Conservation (phyloP, 116 monocot genomes). For the Papilionanthe hybrid region DNA sequence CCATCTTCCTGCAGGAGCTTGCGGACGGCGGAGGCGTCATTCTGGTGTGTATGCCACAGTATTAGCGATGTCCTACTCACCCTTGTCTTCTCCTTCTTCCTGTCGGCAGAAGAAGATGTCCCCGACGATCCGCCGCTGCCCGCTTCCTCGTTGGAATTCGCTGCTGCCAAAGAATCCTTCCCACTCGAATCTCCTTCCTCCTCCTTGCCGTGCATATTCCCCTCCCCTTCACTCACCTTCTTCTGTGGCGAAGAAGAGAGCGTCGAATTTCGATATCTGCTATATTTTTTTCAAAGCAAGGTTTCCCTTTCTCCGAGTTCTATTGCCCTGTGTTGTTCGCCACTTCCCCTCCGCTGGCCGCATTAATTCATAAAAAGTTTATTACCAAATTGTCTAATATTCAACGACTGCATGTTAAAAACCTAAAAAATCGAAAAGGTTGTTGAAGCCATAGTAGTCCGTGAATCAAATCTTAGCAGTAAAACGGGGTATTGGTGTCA, state of each 20-base stretch:
- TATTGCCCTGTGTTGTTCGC: no score
- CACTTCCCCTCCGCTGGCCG: no score
- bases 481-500: no score
- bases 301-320: no score
- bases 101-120: constrained; percentile 7
- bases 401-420: no score
- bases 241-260: background rate
- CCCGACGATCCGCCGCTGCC: constrained; percentile 30
- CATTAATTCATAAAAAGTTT: no score
- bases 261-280: background rate
- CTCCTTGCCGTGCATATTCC: background rate
- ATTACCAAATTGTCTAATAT: no score
- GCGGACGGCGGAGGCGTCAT: constrained; percentile 63
- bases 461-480: no score
- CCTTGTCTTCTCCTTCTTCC: constrained; percentile 62
- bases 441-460: no score
- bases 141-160: constrained; percentile 6
- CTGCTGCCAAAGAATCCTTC: background rate
- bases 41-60: constrained; percentile 96
- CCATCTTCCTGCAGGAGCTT: constrained; percentile 86
- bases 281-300: no score
- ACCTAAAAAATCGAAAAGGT: no score
- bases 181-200: background rate
- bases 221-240: background rate
- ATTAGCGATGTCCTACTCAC: constrained; percentile 90